Conservation (phyloP, 495 filamentous ascomycete species). For the Penicilliopsis zonata region DNA sequence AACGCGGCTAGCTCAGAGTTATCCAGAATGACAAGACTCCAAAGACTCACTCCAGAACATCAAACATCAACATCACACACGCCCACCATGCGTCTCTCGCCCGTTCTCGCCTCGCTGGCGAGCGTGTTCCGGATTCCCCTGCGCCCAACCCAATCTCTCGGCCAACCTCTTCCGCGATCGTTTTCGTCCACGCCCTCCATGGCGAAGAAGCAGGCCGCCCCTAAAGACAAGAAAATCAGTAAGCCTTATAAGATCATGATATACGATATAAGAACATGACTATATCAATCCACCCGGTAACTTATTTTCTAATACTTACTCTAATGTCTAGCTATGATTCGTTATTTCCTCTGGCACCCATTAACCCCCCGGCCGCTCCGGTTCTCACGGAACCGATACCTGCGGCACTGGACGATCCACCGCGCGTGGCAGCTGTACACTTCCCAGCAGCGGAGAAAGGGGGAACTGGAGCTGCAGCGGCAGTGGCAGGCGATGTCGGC, state of each 20-base stretch:
- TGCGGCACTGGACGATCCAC: constrained; percentile 99
- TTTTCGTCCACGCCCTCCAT: constrained; percentile 34
- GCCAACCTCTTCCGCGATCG: constrained; percentile 7
- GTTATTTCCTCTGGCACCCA: constrained; percentile 54
- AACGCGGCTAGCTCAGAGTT: too few species aligned
- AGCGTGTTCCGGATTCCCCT: constrained; percentile 33
- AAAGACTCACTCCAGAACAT: too few species aligned
- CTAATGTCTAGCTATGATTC: constrained; percentile 38
- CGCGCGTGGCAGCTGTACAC: constrained; percentile 77
- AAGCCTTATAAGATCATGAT: constrained; percentile 15
- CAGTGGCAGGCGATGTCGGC: constrained; percentile 68
- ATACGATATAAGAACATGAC: constrained; percentile 1
- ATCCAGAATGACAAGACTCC: too few species aligned
- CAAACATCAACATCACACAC: constrained; percentile 1
- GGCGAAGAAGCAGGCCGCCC: constrained; percentile 19
- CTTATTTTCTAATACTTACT: neutral
- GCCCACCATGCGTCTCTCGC: constrained; percentile 28
- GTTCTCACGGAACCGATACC: constrained; percentile 73
- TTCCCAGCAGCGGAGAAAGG: constrained; percentile 44
- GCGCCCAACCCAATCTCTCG: constrained; percentile 12
- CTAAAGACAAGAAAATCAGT: constrained; percentile 36
- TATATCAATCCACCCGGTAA: too few species aligned
- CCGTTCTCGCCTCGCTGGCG: constrained; percentile 32
- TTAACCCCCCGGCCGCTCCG: constrained; percentile 65
- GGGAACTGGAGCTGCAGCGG: constrained; percentile 52